phyloP scores from a whole-genome alignment of 176 grass and related monocot genomes.

The Oryza glaberrima region DNA sequence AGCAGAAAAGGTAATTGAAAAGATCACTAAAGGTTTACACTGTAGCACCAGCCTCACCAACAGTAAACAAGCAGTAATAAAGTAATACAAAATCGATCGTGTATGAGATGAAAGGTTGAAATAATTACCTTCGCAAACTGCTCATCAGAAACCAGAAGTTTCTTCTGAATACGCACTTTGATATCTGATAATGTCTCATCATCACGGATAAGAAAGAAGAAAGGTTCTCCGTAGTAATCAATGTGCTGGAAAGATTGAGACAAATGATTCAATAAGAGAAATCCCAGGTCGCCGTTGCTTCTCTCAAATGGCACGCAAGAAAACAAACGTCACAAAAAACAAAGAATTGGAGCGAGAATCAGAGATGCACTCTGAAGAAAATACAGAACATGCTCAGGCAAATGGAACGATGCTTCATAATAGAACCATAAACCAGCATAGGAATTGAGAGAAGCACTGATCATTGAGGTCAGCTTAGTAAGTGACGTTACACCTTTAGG shows the following conservation, averaged over 20 bases:
- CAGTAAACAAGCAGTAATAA: not conserved
- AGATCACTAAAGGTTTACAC: not conserved
- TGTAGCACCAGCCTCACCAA: not conserved
- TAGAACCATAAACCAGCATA: not conserved
- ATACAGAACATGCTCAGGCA: not conserved
- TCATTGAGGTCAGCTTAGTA: not conserved
- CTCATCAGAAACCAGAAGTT: conserved; percentile 72
- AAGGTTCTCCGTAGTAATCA: conserved; percentile 64
- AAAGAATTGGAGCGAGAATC: not conserved
- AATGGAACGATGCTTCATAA: not conserved
- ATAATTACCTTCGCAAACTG: conserved; percentile 58
- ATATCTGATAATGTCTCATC: conserved; percentile 60
- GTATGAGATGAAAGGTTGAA: conserved; percentile 2
- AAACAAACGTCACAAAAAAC: not conserved
- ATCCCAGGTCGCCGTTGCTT: not conserved
- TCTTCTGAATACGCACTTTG: conserved; percentile 76
- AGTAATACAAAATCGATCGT: conserved; percentile 16
- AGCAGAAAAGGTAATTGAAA: not conserved
- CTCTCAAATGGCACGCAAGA: not conserved
- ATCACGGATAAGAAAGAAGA: conserved; percentile 71
- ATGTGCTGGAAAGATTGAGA: conserved; percentile 45
- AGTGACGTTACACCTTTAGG: not conserved
- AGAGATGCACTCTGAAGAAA: not conserved
- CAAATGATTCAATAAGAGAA: conserved; percentile 21
- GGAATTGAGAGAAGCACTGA: not conserved